phyloP scores from a whole-genome alignment of 352 stramenopile genomes.

The Lagenidium sp. region DNA sequence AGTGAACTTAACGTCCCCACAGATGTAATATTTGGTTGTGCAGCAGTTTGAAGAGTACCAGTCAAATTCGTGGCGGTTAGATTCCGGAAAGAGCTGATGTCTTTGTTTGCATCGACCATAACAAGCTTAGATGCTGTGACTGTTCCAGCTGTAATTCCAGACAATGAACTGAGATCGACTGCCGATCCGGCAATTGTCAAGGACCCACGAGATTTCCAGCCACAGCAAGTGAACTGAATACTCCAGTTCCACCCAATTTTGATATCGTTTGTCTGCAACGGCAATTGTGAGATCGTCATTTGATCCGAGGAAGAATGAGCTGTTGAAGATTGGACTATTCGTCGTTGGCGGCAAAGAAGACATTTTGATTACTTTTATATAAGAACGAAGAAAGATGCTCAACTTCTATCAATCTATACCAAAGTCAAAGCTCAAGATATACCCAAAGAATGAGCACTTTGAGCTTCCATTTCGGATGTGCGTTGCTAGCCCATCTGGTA shows the following conservation, averaged over 20 bases:
- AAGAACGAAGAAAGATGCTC: too few species aligned
- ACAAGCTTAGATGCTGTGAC: too few species aligned
- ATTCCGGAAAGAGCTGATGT: too few species aligned
- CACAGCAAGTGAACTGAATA: too few species aligned
- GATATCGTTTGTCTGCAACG: slow-evolving; percentile 4
- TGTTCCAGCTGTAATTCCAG: slow-evolving; percentile 1
- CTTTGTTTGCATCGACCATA: too few species aligned
- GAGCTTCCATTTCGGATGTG: slow-evolving; percentile 8
- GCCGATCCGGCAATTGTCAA: slow-evolving; percentile 1
- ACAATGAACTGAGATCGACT: slow-evolving; percentile 1
- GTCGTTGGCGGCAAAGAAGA: slow-evolving; percentile 5
- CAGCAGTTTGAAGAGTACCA: too few species aligned
- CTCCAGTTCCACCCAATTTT: slow-evolving; percentile 1
- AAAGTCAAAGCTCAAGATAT: slow-evolving; percentile 8
- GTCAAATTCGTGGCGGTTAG: too few species aligned
- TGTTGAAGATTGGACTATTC: slow-evolving; percentile 8
- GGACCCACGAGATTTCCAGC: slow-evolving; percentile 1
- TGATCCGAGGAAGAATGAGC: slow-evolving; percentile 5
- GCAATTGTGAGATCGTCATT: slow-evolving; percentile 6
- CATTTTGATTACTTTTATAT: slow-evolving; percentile 5
- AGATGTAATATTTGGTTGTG: too few species aligned
- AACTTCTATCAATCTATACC: slow-evolving; percentile 11
- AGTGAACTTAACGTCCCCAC: too few species aligned
- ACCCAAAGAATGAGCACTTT: slow-evolving; percentile 7
- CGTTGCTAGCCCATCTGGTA: slow-evolving; percentile 1